These are phyloP conservation scores for Alternaria gaisen DNA, from an alignment of 2,329 filamentous ascomycete genomes.

Conservation along the genomic window DNA sequence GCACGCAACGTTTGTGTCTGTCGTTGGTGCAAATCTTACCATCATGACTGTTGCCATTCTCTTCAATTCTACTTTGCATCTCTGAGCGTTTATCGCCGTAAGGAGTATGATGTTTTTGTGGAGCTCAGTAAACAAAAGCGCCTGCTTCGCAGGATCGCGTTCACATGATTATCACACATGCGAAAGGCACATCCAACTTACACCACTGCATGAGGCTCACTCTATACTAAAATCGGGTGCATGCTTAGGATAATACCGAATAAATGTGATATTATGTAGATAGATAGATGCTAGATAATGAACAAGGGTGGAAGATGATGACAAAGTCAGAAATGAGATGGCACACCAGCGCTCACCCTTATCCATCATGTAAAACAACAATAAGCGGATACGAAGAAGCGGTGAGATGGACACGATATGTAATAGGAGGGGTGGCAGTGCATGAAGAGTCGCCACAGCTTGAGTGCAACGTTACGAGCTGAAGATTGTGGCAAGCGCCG, in stretches of 20 bases:
- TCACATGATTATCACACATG: conserved; percentile 1
- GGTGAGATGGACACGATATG: background rate
- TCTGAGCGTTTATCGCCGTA: background rate
- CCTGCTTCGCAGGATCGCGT: background rate
- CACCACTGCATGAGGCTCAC: background rate
- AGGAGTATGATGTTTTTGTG: background rate
- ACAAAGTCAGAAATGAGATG: background rate
- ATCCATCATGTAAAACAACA: conserved; percentile 23
- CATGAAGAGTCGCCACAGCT: background rate
- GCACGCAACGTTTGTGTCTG: background rate
- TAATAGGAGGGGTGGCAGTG: background rate
- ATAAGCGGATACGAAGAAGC: conserved; percentile 1
- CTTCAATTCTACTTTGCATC: background rate
- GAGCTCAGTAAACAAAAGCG: background rate
- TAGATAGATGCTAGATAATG: background rate
- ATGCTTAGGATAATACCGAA: background rate
- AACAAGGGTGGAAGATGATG: background rate
- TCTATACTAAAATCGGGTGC: background rate
- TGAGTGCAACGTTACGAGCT: conserved; percentile 1
- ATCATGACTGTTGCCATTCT: background rate
- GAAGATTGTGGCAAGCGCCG: conserved; percentile 2
- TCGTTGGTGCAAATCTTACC: background rate
- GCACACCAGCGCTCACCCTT: background rate
- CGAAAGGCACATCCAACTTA: background rate
- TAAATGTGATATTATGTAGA: background rate